Evolutionary conservation across 192 early-diverging fungal genomes (phyloP).

Genomic region (Mortierella antarctica): DNA sequence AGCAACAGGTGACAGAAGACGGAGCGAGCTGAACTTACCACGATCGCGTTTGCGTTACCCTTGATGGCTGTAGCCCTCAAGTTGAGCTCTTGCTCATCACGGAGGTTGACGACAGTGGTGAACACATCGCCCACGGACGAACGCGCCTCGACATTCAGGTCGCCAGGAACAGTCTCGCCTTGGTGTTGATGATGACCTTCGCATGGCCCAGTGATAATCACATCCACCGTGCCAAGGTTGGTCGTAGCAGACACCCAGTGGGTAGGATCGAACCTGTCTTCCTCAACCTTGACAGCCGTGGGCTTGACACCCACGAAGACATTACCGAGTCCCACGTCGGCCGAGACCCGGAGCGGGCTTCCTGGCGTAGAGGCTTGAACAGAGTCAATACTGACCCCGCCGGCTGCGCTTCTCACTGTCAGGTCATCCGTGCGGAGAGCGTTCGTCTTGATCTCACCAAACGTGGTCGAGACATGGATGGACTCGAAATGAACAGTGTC

Average conservation of each 20-base stretch:
- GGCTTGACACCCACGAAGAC: conserved; percentile 11
- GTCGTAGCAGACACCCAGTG: too few species aligned
- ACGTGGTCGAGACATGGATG: not conserved
- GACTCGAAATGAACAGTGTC: not conserved
- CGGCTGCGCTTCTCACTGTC: conserved; percentile 4
- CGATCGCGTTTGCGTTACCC: not conserved
- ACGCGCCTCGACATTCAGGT: conserved; percentile 5
- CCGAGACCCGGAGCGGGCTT: not conserved
- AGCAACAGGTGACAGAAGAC: not conserved
- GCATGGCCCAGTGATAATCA: too few species aligned
- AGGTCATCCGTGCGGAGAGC: conserved; percentile 13
- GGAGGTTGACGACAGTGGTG: conserved; percentile 1
- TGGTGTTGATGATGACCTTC: not conserved
- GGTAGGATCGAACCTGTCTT: not conserved
- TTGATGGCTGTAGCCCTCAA: not conserved
- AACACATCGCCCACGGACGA: not conserved
- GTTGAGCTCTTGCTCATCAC: conserved; percentile 5
- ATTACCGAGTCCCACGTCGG: not conserved
- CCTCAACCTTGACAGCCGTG: not conserved
- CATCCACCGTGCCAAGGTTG: too few species aligned
- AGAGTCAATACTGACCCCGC: conserved; percentile 8
- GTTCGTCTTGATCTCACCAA: conserved; percentile 25
- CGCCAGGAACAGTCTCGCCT: conserved; percentile 8
- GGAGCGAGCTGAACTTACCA: not conserved
- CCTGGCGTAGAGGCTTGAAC: conserved; percentile 9